Conservation (phyloP, 148 eudicot species). For the Arbutus unedo region DNA sequence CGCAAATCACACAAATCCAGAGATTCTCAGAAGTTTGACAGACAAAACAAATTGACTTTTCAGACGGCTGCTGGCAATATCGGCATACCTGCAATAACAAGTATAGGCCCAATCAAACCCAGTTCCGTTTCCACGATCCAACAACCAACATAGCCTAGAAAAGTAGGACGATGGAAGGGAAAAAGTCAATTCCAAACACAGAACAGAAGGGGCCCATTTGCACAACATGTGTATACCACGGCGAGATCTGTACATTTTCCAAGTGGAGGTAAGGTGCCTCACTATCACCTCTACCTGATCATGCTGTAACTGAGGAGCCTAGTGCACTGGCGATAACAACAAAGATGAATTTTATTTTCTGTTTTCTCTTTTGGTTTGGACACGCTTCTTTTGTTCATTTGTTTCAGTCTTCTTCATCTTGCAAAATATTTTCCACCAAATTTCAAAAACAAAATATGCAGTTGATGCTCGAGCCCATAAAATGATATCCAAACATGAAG, state of each 20-base stretch:
- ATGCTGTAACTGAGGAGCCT: neutral
- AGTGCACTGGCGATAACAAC: neutral
- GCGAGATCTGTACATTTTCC: neutral
- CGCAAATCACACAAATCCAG: conserved; percentile 94
- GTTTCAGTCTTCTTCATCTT: neutral
- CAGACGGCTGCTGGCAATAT: conserved; percentile 95
- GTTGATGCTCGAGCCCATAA: neutral
- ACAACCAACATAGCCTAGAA: neutral
- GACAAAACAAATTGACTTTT: conserved; percentile 75
- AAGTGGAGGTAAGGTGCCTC: neutral
- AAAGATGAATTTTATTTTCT: neutral
- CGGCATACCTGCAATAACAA: conserved; percentile 75
- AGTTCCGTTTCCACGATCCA: neutral
- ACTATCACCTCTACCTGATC: neutral
- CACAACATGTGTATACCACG: neutral
- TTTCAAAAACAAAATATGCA: neutral
- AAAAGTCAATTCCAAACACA: neutral
- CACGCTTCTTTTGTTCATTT: neutral
- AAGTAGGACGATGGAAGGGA: neutral
- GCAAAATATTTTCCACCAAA: neutral
- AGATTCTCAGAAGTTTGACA: conserved; percentile 93
- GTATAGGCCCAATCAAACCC: neutral
- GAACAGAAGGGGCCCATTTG: neutral
- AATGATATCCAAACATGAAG: neutral
- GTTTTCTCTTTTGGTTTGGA: neutral